Evolutionary conservation across 1,284 basidiomycete species (phyloP), one percentile per base, ranked within the genome.

Genomic region (Trichosporon sp.): DNA sequence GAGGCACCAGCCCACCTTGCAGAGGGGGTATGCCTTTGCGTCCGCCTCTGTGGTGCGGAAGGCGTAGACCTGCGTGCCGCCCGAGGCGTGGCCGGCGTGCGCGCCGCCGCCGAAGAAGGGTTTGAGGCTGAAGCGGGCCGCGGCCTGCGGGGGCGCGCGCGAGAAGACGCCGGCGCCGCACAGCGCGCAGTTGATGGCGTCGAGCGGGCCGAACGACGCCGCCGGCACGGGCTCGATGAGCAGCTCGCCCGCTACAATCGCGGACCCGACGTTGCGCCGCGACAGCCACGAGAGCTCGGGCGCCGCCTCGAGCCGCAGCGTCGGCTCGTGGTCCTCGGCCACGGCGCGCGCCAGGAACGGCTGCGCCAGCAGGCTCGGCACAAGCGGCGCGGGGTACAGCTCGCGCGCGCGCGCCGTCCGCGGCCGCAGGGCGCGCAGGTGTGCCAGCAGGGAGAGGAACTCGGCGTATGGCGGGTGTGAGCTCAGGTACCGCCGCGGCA

Each of bases 211-310:
- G 18, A 75, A 75, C 1, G 78, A 67, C n/a, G 75, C 71, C 27
- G 76, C 70, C 9, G 75, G 75, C 31, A 95, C 87, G 2, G 96
- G 95, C 78, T 98, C 96, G 67, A 99, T 91, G 15, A 89, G 89
- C 11, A 99, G 86, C 76, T 94, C 92, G 1, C 95, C 94, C 13
- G 88, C 88, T 73, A 98, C 89, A 68, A 99, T 91, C 1, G 96
- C 95, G 8, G 89, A 85, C 6, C 91, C 86, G 12, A 98, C 91
- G n/a, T 90, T 89, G 32, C 95, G 89, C 23, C 96, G 88, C 9
- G 92, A 91, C 13, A 99, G 86, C 92, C 93, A 98, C 76, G 93
- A 95, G 31, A 99, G 86, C 13, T 94, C 93, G 0, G 95, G 93
- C 0, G 96, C 95, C n/a, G 93, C 84, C 78, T 98, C 95, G 27